These are phyloP conservation scores for Cadophora sp. DNA, from an alignment of 2,329 filamentous ascomycete genomes.

Conservation along the genomic window DNA sequence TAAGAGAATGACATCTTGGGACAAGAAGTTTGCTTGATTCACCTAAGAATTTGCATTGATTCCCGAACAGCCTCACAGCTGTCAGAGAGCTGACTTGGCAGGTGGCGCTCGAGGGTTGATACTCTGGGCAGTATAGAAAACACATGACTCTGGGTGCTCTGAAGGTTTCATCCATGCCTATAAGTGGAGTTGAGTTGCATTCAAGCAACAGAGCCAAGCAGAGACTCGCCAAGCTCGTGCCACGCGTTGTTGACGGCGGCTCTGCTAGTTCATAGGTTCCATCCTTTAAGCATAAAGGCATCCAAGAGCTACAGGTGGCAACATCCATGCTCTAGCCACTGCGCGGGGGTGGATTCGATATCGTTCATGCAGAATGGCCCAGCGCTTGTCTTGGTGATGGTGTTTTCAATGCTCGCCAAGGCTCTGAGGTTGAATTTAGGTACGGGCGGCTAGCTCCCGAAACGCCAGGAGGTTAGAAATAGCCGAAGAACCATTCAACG, in stretches of 20 bases:
- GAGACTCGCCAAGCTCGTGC: conserved; percentile 1
- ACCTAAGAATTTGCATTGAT: conserved; percentile 13
- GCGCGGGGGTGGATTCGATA: background rate
- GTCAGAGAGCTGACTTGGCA: conserved; percentile 12
- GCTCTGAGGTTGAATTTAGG: conserved; percentile 8
- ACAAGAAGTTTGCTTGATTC: background rate
- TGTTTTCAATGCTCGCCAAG: conserved; percentile 5
- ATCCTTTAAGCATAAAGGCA: conserved; percentile 4
- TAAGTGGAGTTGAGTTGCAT: background rate
- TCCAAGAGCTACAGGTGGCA: background rate
- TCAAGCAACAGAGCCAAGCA: background rate
- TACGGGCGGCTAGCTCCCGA: background rate
- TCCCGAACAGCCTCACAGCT: conserved; percentile 5
- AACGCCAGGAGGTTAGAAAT: conserved; percentile 7
- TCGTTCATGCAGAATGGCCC: background rate
- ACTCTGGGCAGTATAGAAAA: conserved; percentile 8
- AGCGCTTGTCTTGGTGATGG: background rate
- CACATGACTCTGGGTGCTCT: background rate
- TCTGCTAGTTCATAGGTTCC: background rate
- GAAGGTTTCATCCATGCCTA: background rate
- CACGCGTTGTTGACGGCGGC: background rate
- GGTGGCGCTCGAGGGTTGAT: background rate
- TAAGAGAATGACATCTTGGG: conserved; percentile 6
- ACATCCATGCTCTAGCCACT: background rate
- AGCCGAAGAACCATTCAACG: conserved; percentile 2